These are phyloP conservation scores for Colletotrichum limetticola DNA, from an alignment of 2,329 filamentous ascomycete genomes.

Conservation along the genomic window DNA sequence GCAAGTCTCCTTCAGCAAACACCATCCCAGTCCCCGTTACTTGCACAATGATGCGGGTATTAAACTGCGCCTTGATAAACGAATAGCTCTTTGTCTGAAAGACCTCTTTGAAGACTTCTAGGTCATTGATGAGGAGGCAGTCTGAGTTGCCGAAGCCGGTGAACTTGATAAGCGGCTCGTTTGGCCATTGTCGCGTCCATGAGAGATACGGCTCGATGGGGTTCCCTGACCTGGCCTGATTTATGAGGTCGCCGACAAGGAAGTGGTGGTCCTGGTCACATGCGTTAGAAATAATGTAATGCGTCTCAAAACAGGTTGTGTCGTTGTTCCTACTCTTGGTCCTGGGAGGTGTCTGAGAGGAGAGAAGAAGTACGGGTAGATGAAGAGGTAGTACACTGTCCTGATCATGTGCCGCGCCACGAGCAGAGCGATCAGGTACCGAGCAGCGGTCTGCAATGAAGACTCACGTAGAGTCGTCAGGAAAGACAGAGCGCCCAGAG, in stretches of 20 bases:
- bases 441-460: neutral
- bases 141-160: conserved; percentile 41
- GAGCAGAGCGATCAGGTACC: neutral
- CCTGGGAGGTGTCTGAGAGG: conserved; percentile 55
- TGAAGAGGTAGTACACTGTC: conserved; percentile 46
- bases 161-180: conserved; percentile 42
- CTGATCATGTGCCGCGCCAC: neutral
- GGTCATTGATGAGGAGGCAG: conserved; percentile 39
- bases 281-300: neutral
- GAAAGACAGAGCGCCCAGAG: neutral
- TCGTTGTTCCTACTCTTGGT: conserved; percentile 46
- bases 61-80: conserved; percentile 45
- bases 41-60: conserved; percentile 38
- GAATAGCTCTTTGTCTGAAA: conserved; percentile 43
- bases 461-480: neutral
- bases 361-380: conserved; percentile 56
- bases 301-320: neutral
- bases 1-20: conserved; percentile 48
- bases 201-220: conserved; percentile 35
- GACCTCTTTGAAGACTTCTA: conserved; percentile 40
- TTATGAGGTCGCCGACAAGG: conserved; percentile 38
- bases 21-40: conserved; percentile 45
- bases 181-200: conserved; percentile 40
- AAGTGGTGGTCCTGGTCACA: conserved; percentile 35
- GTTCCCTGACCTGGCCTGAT: conserved; percentile 30